Conservation (phyloP, 2,329 filamentous ascomycete genomes). For the Byssochlamys sp. region DNA sequence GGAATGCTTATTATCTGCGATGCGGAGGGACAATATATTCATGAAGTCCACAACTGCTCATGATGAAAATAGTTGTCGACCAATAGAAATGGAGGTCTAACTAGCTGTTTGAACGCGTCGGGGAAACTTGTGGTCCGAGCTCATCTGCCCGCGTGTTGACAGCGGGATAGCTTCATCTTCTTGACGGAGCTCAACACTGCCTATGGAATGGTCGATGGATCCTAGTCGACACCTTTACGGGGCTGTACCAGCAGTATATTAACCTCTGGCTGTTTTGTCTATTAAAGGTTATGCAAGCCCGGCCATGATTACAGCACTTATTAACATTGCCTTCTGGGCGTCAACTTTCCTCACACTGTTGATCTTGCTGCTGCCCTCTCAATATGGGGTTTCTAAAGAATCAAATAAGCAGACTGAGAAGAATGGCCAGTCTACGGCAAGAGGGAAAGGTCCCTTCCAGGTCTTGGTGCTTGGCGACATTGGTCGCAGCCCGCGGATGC, state of each 20-base stretch:
- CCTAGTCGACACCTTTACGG: neutral
- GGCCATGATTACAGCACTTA: slow-evolving; percentile 26
- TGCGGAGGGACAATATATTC: no score
- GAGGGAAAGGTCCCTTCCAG: slow-evolving; percentile 43
- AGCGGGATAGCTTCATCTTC: neutral
- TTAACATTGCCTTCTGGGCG: slow-evolving; percentile 32
- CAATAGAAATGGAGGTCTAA: neutral
- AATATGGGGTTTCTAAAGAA: slow-evolving; percentile 31
- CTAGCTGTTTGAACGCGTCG: neutral
- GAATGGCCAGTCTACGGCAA: slow-evolving; percentile 12
- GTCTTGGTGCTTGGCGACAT: slow-evolving; percentile 91
- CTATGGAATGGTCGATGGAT: neutral
- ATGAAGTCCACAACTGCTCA: no score
- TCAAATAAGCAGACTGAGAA: slow-evolving; percentile 21
- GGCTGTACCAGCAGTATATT: neutral
- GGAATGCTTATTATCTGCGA: neutral
- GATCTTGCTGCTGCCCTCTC: slow-evolving; percentile 44
- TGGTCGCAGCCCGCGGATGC: slow-evolving; percentile 91
- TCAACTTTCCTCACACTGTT: slow-evolving; percentile 42
- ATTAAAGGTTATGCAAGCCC: slow-evolving; percentile 8
- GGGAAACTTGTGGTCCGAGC: neutral
- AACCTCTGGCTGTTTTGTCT: neutral
- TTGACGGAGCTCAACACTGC: neutral
- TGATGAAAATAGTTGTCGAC: neutral
- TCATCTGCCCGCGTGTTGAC: neutral